Base-by-base conservation (phyloP, 1,284 basidiomycete species). In the Apiotrichum siamense region DNA sequence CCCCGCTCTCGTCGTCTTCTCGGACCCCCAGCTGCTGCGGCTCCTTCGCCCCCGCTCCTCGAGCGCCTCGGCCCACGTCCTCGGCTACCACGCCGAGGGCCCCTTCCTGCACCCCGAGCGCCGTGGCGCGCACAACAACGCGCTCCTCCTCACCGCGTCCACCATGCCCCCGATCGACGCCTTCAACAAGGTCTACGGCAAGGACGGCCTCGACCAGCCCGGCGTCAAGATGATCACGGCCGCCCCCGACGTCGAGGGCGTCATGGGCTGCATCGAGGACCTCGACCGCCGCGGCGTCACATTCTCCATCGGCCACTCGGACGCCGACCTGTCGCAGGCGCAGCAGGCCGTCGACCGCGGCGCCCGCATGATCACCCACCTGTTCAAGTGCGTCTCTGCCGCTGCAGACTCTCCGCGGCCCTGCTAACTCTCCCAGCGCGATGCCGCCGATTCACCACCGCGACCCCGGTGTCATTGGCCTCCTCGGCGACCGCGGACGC, bases 61-160 rank as follows among this genome's bases (percentile, higher is more conserved):
- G 0, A 23, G 55, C 9, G 33, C 51, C 3, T 57, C 53, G 11
- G 87, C 86, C 1, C 85, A 81, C 47, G 74, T 86, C 3, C 79
- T 93, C 17, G 89, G 89, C 17, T 93, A 86, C 82, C 89, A 93
- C 62, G 86, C 82, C 27, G 90, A 93, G 72, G 90, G 90, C 0
- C 90, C 90, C 1, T 94, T 92, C 76, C 79, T 93, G 36, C 60
- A 63, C 47, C 66, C 84, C 84, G 52, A 75, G 79, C 54, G 81
- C 66, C 83, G 86, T 49, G 89, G 89, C 6, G 87, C 87, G 0
- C 89, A 93, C 67, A 79, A 83, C 3, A 80, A 82, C 4, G 77
- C 83, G 4, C 83, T 84, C 63, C 80, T 92, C 20, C 74, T 83
- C 10, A 68, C 80, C 20, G 87, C 87, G 1, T 37, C 40, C 17